These are phyloP conservation scores for Sporothrix phasma DNA, from an alignment of 2,329 filamentous ascomycete species.

Conservation along the genomic window DNA sequence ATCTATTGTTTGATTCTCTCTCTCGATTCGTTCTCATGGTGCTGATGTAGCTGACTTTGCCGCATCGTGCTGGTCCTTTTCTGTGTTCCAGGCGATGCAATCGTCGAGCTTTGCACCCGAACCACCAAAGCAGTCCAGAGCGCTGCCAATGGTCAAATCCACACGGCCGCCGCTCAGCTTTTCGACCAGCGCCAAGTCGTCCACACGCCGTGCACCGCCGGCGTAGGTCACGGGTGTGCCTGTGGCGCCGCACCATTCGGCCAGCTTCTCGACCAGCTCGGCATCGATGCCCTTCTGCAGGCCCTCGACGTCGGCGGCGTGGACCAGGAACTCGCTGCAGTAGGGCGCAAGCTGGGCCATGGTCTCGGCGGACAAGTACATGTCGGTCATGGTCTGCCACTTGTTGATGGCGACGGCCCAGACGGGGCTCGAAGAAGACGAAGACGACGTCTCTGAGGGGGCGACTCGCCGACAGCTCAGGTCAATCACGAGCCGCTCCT, in stretches of 20 bases:
- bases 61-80: constrained; percentile 26
- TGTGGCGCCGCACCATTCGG: constrained; percentile 71
- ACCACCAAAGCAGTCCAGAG: constrained; percentile 91
- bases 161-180: constrained; percentile 68
- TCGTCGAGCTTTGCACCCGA: constrained; percentile 77
- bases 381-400: constrained; percentile 96
- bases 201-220: constrained; percentile 74
- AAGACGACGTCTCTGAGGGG: not conserved
- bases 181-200: constrained; percentile 76
- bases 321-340: constrained; percentile 93
- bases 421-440: not conserved
- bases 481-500: constrained; percentile 79
- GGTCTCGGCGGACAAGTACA: constrained; percentile 71
- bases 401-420: constrained; percentile 99
- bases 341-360: constrained; percentile 77
- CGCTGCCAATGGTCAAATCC: constrained; percentile 92
- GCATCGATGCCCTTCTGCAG: constrained; percentile 87
- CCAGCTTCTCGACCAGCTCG: constrained; percentile 63
- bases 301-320: constrained; percentile 94
- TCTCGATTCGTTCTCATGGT: not conserved
- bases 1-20: not conserved
- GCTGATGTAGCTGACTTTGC: not conserved
- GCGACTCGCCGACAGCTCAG: constrained; percentile 65
- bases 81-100: constrained; percentile 76
- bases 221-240: constrained; percentile 77